Base-by-base conservation (phyloP, 1,284 basidiomycete genomes). In the Calocybe gambosa region DNA sequence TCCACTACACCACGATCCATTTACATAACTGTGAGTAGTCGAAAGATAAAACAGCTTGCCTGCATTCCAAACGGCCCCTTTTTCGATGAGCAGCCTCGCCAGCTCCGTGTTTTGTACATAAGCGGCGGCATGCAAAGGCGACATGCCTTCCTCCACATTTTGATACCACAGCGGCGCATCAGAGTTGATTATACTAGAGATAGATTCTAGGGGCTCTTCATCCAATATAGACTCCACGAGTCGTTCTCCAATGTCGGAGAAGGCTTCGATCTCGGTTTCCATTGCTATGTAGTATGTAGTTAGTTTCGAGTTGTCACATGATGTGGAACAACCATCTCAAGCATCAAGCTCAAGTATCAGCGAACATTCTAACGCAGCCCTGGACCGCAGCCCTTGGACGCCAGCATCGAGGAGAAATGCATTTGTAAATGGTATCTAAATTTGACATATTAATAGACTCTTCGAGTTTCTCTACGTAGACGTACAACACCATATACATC, bases 141-240 rank as follows among this genome's bases (percentile, higher is more conserved):
- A 90, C 61, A 84, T 89, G 4, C 92, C 89, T 52, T 85, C 85
- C 23, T 79, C 77, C 42, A 83, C 81, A 60, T 88, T 86, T 64
- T 94, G 90, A 63, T 85, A 94, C 94, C 95, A 99, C 38, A 92
- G 74, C 1, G 94, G 93, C 1, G 90, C 89, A 16, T 80, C 86
- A n/a, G 68, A 66, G 15, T 82, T 75, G 55, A 93, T 73, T 21
- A 87, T 62, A 9, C 59, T 59, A 50, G 73, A 68, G 46, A 91
- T 67, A 12, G 69, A 67, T 10, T 70, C 65, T 37, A 74, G 51
- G 1, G 84, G 66, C 34, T 71, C 69, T 34, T 69, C 62, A 36
- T 71, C 68, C 9, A 88, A 65, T 50, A 88, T 82, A 13, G 73
- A 68, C 28, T 72, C 54, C 48, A 88, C 75, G 50, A 89, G 71